Conservation (phyloP, 2,329 filamentous ascomycete species). For the Ilyonectria destructans region DNA sequence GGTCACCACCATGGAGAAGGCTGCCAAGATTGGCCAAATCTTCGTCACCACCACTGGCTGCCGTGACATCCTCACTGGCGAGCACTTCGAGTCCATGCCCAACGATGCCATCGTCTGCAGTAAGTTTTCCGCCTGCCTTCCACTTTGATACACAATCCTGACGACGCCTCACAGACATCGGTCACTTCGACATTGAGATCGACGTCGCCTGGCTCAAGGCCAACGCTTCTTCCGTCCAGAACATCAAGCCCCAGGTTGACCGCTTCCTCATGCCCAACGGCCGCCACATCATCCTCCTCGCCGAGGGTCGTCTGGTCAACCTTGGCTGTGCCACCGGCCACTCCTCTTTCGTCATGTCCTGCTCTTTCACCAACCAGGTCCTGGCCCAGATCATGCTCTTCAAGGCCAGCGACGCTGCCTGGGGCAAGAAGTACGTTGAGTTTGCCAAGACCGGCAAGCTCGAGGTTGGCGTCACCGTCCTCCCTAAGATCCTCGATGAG, state of each 20-base stretch:
- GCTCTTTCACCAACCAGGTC: conserved; percentile 99
- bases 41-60: conserved; percentile 99
- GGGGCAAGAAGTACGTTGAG: conserved; percentile 95
- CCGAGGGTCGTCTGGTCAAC: conserved; percentile 99
- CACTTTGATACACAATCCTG: conserved; percentile 31
- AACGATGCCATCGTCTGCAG: conserved; percentile 99
- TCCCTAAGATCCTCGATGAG: conserved; percentile 98
- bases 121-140: conserved; percentile 58
- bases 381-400: conserved; percentile 98
- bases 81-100: conserved; percentile 95
- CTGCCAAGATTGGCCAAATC: conserved; percentile 90
- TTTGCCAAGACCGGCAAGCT: conserved; percentile 95
- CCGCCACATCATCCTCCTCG: conserved; percentile 97
- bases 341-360: conserved; percentile 99
- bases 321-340: conserved; percentile 98
- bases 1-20: conserved; percentile 98
- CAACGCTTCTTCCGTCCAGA: conserved; percentile 93
- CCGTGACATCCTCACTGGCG: conserved; percentile 94
- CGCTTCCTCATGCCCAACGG: conserved; percentile 95
- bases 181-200: conserved; percentile 99
- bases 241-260: conserved; percentile 99
- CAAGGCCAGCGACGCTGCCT: conserved; percentile 91
- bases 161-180: conserved; percentile 77
- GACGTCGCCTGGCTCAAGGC: conserved; percentile 99
- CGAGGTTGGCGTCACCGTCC: conserved; percentile 92